Percentiles rank a stretch among this genome's conserved stretches.
phyloP scores from a whole-genome alignment of 2,329 filamentous ascomycete species.

The Penicillium sp. region DNA sequence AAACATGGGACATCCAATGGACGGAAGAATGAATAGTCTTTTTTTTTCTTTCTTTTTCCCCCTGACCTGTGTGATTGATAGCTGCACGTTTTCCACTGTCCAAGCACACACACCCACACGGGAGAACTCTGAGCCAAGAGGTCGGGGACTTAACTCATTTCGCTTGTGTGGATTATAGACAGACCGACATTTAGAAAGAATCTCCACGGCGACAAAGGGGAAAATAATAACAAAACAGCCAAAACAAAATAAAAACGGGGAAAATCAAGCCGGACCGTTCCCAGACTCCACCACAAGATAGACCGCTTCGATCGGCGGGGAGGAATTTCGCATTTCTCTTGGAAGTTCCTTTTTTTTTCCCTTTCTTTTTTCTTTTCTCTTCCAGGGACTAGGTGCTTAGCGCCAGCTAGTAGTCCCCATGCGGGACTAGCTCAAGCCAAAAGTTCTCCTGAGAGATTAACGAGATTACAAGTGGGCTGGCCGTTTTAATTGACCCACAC shows the following conservation, averaged over 20 bases:
- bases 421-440: background rate
- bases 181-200: conserved; percentile 6
- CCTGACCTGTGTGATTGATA: background rate
- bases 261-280: conserved; percentile 24
- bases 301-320: conserved; percentile 26
- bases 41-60: background rate
- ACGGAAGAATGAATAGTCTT: background rate
- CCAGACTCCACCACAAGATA: conserved; percentile 20
- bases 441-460: conserved; percentile 8
- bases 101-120: background rate
- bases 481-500: conserved; percentile 16
- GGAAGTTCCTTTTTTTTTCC: background rate
- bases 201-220: conserved; percentile 2
- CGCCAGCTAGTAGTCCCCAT: conserved; percentile 2
- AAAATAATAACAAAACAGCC: background rate
- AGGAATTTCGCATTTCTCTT: conserved; percentile 2
- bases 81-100: background rate
- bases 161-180: conserved; percentile 7
- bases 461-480: conserved; percentile 12
- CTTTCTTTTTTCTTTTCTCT: background rate
- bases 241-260: conserved; percentile 7
- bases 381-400: background rate
- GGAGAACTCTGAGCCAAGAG: background rate
- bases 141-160: background rate
- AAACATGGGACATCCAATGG: background rate